Evolutionary conservation across 306 rosid species (phyloP).

Genomic region (Sicyos edulis): DNA sequence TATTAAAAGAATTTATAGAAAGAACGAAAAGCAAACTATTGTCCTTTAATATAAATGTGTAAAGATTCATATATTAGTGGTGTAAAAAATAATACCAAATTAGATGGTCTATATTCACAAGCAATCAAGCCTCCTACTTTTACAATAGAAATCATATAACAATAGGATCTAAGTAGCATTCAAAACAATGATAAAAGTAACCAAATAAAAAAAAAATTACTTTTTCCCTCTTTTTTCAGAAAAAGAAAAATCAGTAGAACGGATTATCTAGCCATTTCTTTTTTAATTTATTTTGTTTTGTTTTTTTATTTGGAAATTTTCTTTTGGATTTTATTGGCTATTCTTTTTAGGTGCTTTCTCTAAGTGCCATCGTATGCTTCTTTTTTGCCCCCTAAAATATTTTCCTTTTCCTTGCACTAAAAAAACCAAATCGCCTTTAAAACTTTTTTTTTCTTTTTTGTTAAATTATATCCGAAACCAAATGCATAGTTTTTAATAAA

Average conservation of each 20-base stretch:
- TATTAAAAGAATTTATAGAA: background rate
- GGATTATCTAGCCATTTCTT: no score
- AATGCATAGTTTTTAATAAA: background rate
- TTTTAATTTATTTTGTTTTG: no score
- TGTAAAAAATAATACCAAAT: background rate
- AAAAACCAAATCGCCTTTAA: background rate
- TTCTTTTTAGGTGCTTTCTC: constrained; percentile 2
- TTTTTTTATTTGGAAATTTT: no score
- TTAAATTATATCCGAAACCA: background rate
- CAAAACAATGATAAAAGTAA: background rate
- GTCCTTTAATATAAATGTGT: background rate
- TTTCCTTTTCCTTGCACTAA: background rate
- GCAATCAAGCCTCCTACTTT: background rate
- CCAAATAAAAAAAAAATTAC: background rate
- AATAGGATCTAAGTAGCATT: background rate
- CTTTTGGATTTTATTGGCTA: no score
- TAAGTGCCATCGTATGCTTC: background rate
- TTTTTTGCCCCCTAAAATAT: background rate
- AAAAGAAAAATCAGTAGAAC: no score
- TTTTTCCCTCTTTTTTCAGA: no score
- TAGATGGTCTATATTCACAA: background rate
- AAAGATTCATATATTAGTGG: background rate
- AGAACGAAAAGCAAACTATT: background rate
- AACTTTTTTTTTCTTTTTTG: background rate
- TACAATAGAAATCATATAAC: background rate